phyloP scores from a whole-genome alignment of 2,329 filamentous ascomycete species.

The Blastomyces silverae region DNA sequence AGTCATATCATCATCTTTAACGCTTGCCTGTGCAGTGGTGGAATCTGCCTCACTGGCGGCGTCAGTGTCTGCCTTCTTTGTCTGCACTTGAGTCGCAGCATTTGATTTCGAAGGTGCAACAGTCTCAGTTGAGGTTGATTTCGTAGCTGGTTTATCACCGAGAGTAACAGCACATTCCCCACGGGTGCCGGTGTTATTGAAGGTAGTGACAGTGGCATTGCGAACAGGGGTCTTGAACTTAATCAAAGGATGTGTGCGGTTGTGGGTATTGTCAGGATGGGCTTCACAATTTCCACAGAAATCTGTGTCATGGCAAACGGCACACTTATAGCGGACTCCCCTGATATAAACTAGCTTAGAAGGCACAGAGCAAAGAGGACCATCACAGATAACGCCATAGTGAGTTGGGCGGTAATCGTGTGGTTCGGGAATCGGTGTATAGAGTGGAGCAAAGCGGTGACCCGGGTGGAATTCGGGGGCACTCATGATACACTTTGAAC shows the following conservation, averaged over 20 bases:
- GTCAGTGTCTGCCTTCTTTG: slow-evolving; percentile 43
- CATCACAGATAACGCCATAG: slow-evolving; percentile 87
- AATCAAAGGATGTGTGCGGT: slow-evolving; percentile 92
- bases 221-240: slow-evolving; percentile 93
- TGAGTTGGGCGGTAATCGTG: slow-evolving; percentile 51
- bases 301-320: slow-evolving; percentile 88
- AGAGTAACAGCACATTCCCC: slow-evolving; percentile 60
- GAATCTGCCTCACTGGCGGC: background rate
- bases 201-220: slow-evolving; percentile 77
- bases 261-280: slow-evolving; percentile 74
- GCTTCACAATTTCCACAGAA: slow-evolving; percentile 95
- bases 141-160: slow-evolving; percentile 56
- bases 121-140: slow-evolving; percentile 49
- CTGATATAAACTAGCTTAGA: slow-evolving; percentile 54
- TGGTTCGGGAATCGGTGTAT: slow-evolving; percentile 58
- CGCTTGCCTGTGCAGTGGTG: slow-evolving; percentile 1
- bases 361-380: slow-evolving; percentile 65
- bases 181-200: slow-evolving; percentile 62
- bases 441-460: slow-evolving; percentile 85
- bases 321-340: slow-evolving; percentile 92
- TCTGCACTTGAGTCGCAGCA: slow-evolving; percentile 59
- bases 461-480: slow-evolving; percentile 65
- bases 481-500: slow-evolving; percentile 63
- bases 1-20: slow-evolving; percentile 21
- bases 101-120: slow-evolving; percentile 44